Evolutionary conservation across 345 rosid genomes (phyloP), one percentile per base, ranked within the genome.

Genomic region (Theobroma cacao): DNA sequence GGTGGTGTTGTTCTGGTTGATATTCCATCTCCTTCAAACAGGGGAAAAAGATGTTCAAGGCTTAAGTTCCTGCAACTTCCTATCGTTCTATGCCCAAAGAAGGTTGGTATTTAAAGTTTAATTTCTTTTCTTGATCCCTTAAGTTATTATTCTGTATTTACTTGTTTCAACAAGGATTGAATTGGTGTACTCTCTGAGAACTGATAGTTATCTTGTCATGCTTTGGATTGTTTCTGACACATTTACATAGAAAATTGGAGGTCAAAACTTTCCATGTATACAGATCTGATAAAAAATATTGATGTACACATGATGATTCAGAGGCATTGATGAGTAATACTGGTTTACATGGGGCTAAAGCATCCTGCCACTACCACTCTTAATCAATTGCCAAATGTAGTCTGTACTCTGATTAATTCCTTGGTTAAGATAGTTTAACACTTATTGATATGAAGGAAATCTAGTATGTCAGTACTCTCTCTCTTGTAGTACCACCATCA

Each of bases 1-100:
- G 95, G 95, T 55, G 95, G 95, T 34, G 47, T 72, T 22, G 87
- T 88, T 75, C 91, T 90, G 41, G 43, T 70, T 58, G 91, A 86
- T 71, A 80, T 91, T 60, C 91, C 95, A 34, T 64, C 79, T 73
- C 80, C 87, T n/a, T 56, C 78, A 59, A 87, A 68, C 45, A 79
- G 79, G 58, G 63, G 76, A 60, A 86, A 77, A 60, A 77, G 85
- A 81, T 71, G 71, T 76, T 75, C 64, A 38, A 80, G 78, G 64
- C 61, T 75, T 66, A 60, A 74, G 59, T 72, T 76, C 63, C 80
- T 43, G 55, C 84, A 60, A 61, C 88, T 73, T 80, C 92, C 90
- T 47, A 56, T 90, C 53, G 70, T 91, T 64, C 73, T 91, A 76
- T 84, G 87, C 72, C 72, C 85, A 20, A 90, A 84, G 82, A 91